A percentile compares a stretch with the other conserved stretches of the same genome.
Evolutionary conservation across 306 rosid species (phyloP).

Genomic region (Inga oerstediana): DNA sequence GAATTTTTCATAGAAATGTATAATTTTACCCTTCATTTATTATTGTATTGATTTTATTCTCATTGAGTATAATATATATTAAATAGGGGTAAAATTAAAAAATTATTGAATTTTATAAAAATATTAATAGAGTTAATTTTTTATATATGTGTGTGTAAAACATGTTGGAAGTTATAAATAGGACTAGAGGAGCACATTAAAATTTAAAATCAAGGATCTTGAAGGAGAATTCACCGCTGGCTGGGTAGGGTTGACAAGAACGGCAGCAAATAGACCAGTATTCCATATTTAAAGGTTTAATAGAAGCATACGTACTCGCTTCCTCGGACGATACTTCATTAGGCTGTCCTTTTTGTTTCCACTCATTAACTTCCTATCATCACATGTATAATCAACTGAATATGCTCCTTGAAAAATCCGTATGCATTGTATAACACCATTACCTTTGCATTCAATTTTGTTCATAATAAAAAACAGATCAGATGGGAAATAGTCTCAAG

Average conservation of each 20-base stretch:
- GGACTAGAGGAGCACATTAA: not conserved
- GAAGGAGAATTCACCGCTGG: not conserved
- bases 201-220: not conserved
- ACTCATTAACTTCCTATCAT: not conserved
- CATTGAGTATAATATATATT: too few species aligned
- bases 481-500: not conserved
- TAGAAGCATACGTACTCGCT: not conserved
- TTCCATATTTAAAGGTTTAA: not conserved
- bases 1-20: too few species aligned
- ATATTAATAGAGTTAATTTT: too few species aligned
- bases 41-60: too few species aligned
- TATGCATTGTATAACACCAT: not conserved
- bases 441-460: not conserved
- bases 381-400: not conserved
- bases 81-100: too few species aligned
- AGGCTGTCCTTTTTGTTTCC: not conserved
- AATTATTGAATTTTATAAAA: too few species aligned
- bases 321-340: constrained; percentile 39
- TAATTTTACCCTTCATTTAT: too few species aligned
- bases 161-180: too few species aligned
- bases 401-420: constrained; percentile 28
- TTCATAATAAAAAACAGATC: not conserved
- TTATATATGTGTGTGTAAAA: too few species aligned
- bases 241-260: not conserved
- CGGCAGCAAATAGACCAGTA: not conserved